Conservation (phyloP, 257 asterid genomes). For the Plectranthus barbatus region DNA sequence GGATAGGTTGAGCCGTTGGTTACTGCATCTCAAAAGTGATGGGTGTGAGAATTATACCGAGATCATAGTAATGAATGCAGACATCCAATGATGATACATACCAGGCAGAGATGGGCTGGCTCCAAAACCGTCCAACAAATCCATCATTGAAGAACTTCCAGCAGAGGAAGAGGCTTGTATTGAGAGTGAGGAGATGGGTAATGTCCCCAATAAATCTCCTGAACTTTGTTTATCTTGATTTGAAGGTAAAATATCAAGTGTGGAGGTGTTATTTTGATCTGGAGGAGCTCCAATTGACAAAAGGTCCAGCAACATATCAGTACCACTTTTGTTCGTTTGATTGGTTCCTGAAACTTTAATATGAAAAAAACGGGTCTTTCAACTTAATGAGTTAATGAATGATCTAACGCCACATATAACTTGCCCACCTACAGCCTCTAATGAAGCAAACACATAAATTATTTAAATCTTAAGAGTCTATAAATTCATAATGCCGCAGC, state of each 20-base stretch:
- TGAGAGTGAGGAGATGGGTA: slow-evolving; percentile 41
- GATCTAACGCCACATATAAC: not conserved
- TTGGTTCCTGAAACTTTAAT: slow-evolving; percentile 35
- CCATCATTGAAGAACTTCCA: slow-evolving; percentile 73
- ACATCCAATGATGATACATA: slow-evolving; percentile 18
- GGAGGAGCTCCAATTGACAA: slow-evolving; percentile 75
- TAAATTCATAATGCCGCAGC: no score
- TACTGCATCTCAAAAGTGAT: slow-evolving; percentile 36
- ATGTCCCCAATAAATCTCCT: slow-evolving; percentile 34
- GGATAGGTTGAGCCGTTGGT: slow-evolving; percentile 60
- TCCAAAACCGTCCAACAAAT: slow-evolving; percentile 72
- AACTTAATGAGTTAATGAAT: not conserved
- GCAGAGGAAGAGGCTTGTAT: slow-evolving; percentile 30
- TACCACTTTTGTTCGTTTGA: slow-evolving; percentile 44
- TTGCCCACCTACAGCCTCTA: no score
- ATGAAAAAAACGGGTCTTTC: not conserved
- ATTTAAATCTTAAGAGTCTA: no score
- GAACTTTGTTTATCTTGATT: slow-evolving; percentile 38
- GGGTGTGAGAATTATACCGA: slow-evolving; percentile 1
- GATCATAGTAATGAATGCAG: not conserved
- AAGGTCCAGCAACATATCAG: slow-evolving; percentile 71
- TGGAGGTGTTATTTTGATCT: slow-evolving; percentile 40
- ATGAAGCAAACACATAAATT: no score
- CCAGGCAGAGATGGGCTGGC: slow-evolving; percentile 52
- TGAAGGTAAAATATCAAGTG: slow-evolving; percentile 37